Base-by-base conservation (phyloP, 2,329 filamentous ascomycete species). In the Calonectria pseudoreteaudii region DNA sequence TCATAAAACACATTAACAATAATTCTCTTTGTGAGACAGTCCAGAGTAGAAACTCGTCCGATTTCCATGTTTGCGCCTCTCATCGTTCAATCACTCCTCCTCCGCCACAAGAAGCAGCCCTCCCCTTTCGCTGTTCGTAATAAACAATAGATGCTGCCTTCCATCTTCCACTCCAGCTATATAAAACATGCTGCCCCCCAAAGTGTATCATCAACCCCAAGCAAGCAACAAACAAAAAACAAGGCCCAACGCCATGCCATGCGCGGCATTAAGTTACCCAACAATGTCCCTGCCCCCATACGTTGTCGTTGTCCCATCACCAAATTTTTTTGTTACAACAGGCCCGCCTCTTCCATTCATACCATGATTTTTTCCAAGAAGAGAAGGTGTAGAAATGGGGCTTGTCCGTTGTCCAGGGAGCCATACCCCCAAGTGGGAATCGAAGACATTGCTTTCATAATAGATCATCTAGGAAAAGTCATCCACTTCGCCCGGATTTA, bases 391-490 rank as follows among this genome's bases (percentile, higher is more conserved):
- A 60, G 34, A 70, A 66, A 64, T 50, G 58, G 50, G 28, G 50
- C 20, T 60, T 66, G 60, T 52, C 34, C 26, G 31, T 44, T 66
- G 36, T 31, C 31, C n/a, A 56, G 68, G 49, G n/a, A 69, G 60
- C 62, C 62, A 47, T 44, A 60, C 31, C 23, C 64, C 50, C 20
- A 66, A 62, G 38, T 49, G 47, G 71, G 66, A 66, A 70, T 73
- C 41, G 56, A 50, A 70, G 58, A 28, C 31, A 64, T 65, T 58
- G 56, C 38, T 62, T 47, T 18, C 44, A 65, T 47, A 20, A 68
- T 38, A 62, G 66, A 26, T 38, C 31, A 65, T 50, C 85, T 81
- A 88, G 69, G 87, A 87, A 83, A 89, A 89, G 74, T 90, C 88
- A 74, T 89, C 86, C 66, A 78, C 81, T 31, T 83, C 83, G 66